Evolutionary conservation across 2,329 filamentous ascomycete species (phyloP), one percentile per base, ranked within the genome.

Genomic region (Emmonsiellopsis sp.): DNA sequence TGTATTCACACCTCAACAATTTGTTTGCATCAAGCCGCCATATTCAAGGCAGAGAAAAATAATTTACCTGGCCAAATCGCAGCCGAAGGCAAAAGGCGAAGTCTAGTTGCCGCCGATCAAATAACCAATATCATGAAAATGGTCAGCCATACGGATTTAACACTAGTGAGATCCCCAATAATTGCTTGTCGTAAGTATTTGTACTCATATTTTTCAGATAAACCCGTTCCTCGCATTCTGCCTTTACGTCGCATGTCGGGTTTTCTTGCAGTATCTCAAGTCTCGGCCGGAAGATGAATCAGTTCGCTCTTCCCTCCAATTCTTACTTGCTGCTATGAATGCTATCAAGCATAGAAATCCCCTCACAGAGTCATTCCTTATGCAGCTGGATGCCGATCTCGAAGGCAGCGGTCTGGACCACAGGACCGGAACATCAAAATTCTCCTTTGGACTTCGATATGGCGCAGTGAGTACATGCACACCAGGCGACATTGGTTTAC

Each of bases 241-340:
- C 65, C 79, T 98, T 43, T 97, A 96, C 62, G 91, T 97, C n/a
- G 87, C 92, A 9, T 88, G 92, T 21, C 82, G 93, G 50, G 92
- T 97, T 0, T 97, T 97, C 64, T 86, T 97, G 6, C 92, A 97
- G 67, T 96, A 94, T 63, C 77, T 97, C n/a, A 96, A 95, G 70
- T 93, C 87, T 53, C 80, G 86, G n/a, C 89, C 91, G 0, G 85
- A 92, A 33, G 92, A 97, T 54, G 68, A 82, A 78, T 64, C 87
- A 83, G 68, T 87, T 82, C 59, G 82, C 14, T 86, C 92, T 53
- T 91, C 90, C 0, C 74, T 97, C n/a, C 85, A 91, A 53, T 97
- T 98, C 66, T 78, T 97, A 13, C 78, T 97, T 2, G 84, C 86
- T 17, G 91, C 92, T 5, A 95, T 98, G 84, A 87, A 90, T 59